These are phyloP conservation scores for Symbiodinium pilosum DNA, from an alignment of 73 alveolate species.

Conservation along the genomic window DNA sequence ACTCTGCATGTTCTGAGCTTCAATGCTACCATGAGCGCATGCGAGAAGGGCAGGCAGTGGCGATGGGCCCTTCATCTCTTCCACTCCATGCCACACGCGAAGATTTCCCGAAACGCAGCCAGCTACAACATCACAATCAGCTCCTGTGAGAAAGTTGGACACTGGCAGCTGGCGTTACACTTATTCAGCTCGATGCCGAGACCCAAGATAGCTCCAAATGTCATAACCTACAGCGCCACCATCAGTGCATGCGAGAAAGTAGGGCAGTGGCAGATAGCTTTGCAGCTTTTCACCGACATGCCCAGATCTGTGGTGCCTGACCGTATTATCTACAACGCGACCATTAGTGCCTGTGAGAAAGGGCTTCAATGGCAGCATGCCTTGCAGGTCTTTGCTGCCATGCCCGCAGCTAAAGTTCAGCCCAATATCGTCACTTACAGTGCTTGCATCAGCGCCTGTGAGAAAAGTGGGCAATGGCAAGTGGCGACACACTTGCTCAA, in stretches of 20 bases:
- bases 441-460: slow-evolving; percentile 1
- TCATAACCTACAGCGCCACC: not conserved
- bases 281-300: not conserved
- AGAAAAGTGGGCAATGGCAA: not conserved
- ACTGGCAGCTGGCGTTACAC: not conserved
- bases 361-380: not conserved
- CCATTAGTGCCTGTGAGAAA: not conserved
- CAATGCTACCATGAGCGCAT: not conserved
- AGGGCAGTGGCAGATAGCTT: not conserved
- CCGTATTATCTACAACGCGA: not conserved
- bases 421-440: not conserved
- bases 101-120: not conserved
- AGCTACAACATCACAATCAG: not conserved
- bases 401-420: not conserved
- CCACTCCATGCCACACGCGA: not conserved
- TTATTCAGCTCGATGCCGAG: not conserved
- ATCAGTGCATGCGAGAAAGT: not conserved
- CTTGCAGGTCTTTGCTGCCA: not conserved
- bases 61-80: not conserved
- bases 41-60: slow-evolving; percentile 15
- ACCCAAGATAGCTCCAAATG: not conserved
- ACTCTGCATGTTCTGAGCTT: not conserved
- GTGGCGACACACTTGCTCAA: not conserved
- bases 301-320: not conserved
- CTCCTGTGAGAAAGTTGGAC: not conserved